Base-by-base conservation (phyloP, 306 rosid genomes). In the Trichosanthes cucumerina region DNA sequence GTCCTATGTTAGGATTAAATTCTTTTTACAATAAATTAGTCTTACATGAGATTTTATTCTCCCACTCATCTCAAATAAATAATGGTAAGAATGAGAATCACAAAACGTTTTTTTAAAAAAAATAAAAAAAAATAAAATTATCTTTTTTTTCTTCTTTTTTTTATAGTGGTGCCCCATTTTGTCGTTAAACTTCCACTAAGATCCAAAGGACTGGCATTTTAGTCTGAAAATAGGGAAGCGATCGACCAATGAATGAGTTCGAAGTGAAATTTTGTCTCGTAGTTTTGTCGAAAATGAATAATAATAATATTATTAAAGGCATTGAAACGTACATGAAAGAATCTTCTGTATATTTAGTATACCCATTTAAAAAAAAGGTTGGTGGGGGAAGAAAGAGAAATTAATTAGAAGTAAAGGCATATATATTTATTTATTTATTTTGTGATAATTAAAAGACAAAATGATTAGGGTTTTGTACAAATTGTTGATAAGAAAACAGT, bases 251-350 rank as follows among this genome's bases (percentile, higher is more conserved):
- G 15, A 43, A 12, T 43, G 36, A 11, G 34, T 69, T 69, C 6
- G 75, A 69, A 21, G 53, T 69, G 75, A 69, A 43, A 69, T 69
- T 39, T 66, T 68, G 75, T 39, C 53, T 68, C 33, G 6, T 68
- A 68, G 33, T 68, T 69, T 38, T 41, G 54, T 43, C 36, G 5
- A 21, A 9, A 69, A 69, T 36, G 28, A 38, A 36, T 10, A 57
- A 8, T 14, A 49, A 56, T 59, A 62, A 62, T 38, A 34, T 18
- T 33, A 64, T 3, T 63, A 69, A 41, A 36, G 43, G 36, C 56
- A 43, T 69, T 43, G 14, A 66, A 19, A 68, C 49, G 31, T 39
- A 60, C 68, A 24, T 58, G 19, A 60, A 34, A 60, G 68, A 60
- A 60, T 68, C 75, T 65, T 6, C 64, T 18, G 6, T 34, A 15